phyloP scores from a whole-genome alignment of 331 rosid genomes.

The Saraca asoca region DNA sequence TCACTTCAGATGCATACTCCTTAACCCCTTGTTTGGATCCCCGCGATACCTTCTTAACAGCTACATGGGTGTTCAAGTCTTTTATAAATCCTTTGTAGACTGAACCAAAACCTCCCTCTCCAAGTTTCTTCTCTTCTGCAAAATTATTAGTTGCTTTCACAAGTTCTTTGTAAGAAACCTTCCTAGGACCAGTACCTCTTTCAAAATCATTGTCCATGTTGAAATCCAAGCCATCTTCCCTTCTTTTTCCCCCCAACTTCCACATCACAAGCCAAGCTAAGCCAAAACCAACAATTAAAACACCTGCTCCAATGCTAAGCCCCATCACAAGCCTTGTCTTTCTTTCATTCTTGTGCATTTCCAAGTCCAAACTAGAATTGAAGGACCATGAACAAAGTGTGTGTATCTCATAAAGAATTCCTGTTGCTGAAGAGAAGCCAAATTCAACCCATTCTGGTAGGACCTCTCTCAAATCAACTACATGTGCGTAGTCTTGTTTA shows the following conservation, averaged over 20 bases:
- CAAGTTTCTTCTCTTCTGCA: constrained; percentile 3
- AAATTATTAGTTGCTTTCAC: not conserved
- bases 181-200: constrained; percentile 2
- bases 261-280: not conserved
- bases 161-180: not conserved
- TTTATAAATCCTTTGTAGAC: constrained; percentile 11
- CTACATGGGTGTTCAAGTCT: not conserved
- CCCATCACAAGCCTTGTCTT: constrained; percentile 8
- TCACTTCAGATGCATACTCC: constrained; percentile 23
- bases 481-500: not conserved
- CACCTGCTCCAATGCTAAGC: constrained; percentile 3
- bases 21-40: constrained; percentile 17
- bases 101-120: constrained; percentile 26
- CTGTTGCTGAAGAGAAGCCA: constrained; percentile 24
- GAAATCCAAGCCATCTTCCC: not conserved
- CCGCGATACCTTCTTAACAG: not conserved
- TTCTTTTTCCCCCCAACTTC: not conserved
- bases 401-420: constrained; percentile 11
- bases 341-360: not conserved
- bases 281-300: not conserved
- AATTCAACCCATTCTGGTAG: constrained; percentile 30
- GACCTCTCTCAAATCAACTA: not conserved
- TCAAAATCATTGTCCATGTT: constrained; percentile 14
- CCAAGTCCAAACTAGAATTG: constrained; percentile 2
- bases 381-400: constrained; percentile 35